Evolutionary conservation across 192 early-diverging fungal genomes (phyloP), one percentile per base, ranked within the genome.

Genomic region (Podochytrium sp.): DNA sequence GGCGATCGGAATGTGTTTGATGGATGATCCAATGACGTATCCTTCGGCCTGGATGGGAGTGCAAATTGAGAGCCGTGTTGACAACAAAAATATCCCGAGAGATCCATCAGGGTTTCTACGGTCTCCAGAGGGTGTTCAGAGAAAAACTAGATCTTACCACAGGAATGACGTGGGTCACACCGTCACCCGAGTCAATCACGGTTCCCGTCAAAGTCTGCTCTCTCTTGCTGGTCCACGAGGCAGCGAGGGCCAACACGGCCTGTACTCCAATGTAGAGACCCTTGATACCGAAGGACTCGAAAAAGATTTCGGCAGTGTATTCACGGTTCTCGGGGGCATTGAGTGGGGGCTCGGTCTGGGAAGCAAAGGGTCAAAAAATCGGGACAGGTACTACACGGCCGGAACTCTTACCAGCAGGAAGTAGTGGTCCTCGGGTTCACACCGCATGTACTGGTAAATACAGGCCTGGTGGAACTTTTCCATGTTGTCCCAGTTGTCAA

Each of bases 401-500:
- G n/a, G 35, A 25, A 34, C 2, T 40, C 85, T 65, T 74, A 93
- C 94, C 80, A 99, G 81, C 55, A 99, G 73, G 76, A 99, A 98
- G 74, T 91, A 89, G 83, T 99, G 97, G 85, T 99, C 97, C 79
- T 99, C 97, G 23, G 97, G 97, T 81, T 99, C 97, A 81, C 96
- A 98, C 59, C 96, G 90, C 79, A 99, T 78, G 79, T 98, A 96
- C 83, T 99, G 94, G 85, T 98, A 99, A 61, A 99, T 94, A 75
- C 91, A 95, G 73, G 96, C 95, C 82, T 99, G 96, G 92, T 97
- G 96, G 85, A 94, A 99, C 70, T 96, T 91, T 80, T 99, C 97
- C 97, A 99, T 99, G 51, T 96, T 90, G 83, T 99, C 97, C 96
- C 96, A 99, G 85, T 98, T 97, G 43, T 96, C 95, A 72, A 99